Percentiles rank a stretch among this genome's conserved stretches.
These are phyloP conservation scores for Lactarius trivialis DNA, from an alignment of 768 basidiomycete species.

Conservation along the genomic window DNA sequence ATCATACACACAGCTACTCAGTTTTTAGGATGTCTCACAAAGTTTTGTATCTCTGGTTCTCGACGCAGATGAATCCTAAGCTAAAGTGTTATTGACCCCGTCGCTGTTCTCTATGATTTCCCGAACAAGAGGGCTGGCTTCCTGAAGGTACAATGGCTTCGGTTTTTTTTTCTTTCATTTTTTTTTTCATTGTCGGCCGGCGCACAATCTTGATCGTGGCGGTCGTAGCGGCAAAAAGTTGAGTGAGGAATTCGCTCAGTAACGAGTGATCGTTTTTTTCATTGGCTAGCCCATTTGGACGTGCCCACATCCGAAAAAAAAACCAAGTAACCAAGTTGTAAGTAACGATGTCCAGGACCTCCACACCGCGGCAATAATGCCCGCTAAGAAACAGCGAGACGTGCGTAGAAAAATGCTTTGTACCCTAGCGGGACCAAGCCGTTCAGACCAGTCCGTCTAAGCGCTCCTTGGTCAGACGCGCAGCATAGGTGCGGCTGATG, in stretches of 20 bases:
- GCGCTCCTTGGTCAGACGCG: slow-evolving; percentile 51
- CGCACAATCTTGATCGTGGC: slow-evolving; percentile 11
- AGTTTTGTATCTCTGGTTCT: slow-evolving; percentile 11
- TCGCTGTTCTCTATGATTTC: not conserved
- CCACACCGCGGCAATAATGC: slow-evolving; percentile 2
- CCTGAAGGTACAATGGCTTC: not conserved
- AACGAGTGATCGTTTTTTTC: slow-evolving; percentile 1
- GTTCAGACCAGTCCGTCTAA: slow-evolving; percentile 17
- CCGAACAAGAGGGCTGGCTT: not conserved
- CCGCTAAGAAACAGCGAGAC: not conserved
- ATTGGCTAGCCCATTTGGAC: slow-evolving; percentile 2
- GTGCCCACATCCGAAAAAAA: not conserved
- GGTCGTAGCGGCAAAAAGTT: not conserved
- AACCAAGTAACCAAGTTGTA: not conserved
- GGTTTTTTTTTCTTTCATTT: slow-evolving; percentile 2
- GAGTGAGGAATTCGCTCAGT: not conserved
- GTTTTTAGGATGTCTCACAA: slow-evolving; percentile 3
- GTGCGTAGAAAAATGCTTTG: not conserved
- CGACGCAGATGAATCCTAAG: slow-evolving; percentile 1
- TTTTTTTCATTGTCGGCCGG: not conserved
- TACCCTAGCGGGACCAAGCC: not conserved
- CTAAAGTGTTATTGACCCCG: slow-evolving; percentile 3
- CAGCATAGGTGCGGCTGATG: slow-evolving; percentile 62
- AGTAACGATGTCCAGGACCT: not conserved
- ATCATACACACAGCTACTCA: slow-evolving; percentile 12